These are phyloP conservation scores for Sisymbrium altissimum DNA, from an alignment of 345 rosid species.

Conservation along the genomic window DNA sequence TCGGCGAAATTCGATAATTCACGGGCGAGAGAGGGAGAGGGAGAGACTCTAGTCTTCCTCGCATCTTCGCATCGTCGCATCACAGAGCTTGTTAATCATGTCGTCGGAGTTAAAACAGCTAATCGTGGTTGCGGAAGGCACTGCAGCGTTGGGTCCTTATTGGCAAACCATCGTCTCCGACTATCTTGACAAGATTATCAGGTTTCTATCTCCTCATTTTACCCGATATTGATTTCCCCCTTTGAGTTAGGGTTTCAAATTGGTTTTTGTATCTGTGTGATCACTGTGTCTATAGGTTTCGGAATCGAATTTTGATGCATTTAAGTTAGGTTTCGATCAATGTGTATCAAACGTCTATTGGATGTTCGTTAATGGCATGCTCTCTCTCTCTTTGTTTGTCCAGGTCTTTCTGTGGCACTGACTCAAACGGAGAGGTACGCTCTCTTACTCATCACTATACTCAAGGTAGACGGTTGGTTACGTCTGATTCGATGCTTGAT, in stretches of 20 bases:
- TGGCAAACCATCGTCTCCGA: conserved; percentile 73
- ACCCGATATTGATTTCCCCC: background rate
- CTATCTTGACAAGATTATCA: conserved; percentile 85
- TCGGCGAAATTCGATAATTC: background rate
- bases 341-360: too few relatives aligned
- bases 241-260: conserved; percentile 31
- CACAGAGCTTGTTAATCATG: too few relatives aligned
- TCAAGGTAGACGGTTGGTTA: too few relatives aligned
- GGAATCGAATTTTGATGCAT: too few relatives aligned
- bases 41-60: background rate
- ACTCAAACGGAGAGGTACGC: conserved; percentile 66
- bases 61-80: too few relatives aligned
- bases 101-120: conserved; percentile 73
- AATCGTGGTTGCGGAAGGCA: conserved; percentile 86
- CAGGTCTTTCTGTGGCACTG: conserved; percentile 74
- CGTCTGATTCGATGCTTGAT: conserved; percentile 1
- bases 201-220: conserved; percentile 32
- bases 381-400: conserved; percentile 16
- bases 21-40: background rate
- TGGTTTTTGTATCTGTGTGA: background rate
- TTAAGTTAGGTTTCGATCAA: too few relatives aligned
- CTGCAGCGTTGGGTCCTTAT: conserved; percentile 89
- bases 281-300: background rate
- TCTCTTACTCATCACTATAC: too few relatives aligned
- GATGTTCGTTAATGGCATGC: conserved; percentile 15